A percentile compares a stretch with the other conserved stretches of the same genome.
Evolutionary conservation across 2,329 filamentous ascomycete species (phyloP).

Genomic region (Mycosphaerella arachidis): DNA sequence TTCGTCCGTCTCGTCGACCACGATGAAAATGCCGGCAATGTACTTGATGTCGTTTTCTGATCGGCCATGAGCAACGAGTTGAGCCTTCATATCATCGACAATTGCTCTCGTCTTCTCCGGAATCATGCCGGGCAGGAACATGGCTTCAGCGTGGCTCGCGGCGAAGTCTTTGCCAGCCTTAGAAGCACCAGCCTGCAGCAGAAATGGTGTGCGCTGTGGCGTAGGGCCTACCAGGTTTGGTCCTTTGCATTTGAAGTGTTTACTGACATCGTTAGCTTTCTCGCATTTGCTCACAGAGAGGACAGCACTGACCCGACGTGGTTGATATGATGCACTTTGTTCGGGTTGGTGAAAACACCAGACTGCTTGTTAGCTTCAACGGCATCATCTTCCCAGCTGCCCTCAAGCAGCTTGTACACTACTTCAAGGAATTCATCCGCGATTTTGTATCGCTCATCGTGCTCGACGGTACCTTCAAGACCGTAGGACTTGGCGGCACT

Average conservation of each 20-base stretch:
- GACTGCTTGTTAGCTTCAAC: slow-evolving; percentile 51
- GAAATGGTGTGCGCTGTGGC: slow-evolving; percentile 53
- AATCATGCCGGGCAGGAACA: slow-evolving; percentile 45
- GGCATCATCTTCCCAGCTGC: slow-evolving; percentile 29
- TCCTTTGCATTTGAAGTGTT: slow-evolving; percentile 43
- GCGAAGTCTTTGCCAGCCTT: slow-evolving; percentile 45
- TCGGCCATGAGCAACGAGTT: slow-evolving; percentile 38
- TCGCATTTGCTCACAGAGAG: not conserved
- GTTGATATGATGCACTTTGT: slow-evolving; percentile 52
- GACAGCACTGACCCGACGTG: slow-evolving; percentile 18
- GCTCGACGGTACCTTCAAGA: slow-evolving; percentile 42
- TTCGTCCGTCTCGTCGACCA: slow-evolving; percentile 44
- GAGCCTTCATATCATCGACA: slow-evolving; percentile 40
- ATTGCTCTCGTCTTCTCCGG: slow-evolving; percentile 40
- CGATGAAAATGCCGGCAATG: slow-evolving; percentile 41
- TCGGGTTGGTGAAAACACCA: slow-evolving; percentile 55
- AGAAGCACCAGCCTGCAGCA: slow-evolving; percentile 50
- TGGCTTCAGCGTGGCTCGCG: slow-evolving; percentile 42
- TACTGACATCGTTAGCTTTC: slow-evolving; percentile 14
- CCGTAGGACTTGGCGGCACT: slow-evolving; percentile 48
- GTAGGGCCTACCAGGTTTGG: slow-evolving; percentile 52
- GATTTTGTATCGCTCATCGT: slow-evolving; percentile 48
- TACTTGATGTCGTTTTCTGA: slow-evolving; percentile 41
- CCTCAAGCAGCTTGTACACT: slow-evolving; percentile 29
- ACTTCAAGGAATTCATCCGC: slow-evolving; percentile 44